Evolutionary conservation across 495 filamentous ascomycete genomes (phyloP).

Genomic region (Penicillium simplicissimum): DNA sequence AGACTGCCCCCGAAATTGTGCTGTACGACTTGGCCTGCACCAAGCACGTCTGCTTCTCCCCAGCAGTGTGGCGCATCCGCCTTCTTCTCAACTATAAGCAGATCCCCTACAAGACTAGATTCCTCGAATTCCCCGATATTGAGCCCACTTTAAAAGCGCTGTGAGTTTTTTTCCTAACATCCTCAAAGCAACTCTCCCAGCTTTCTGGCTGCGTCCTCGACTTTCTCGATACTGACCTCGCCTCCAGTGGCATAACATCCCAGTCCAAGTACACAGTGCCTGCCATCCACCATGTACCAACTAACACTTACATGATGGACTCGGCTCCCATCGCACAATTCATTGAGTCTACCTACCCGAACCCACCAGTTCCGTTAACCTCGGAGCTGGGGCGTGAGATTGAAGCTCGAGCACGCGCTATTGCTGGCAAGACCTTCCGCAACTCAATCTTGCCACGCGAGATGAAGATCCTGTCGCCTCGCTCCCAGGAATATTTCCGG

Average conservation of each 20-base stretch:
- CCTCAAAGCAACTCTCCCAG: background rate
- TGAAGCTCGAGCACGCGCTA: conserved; percentile 31
- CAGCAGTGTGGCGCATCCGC: conserved; percentile 45
- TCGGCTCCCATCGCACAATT: conserved; percentile 40
- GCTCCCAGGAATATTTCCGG: conserved; percentile 41
- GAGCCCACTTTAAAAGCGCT: conserved; percentile 42
- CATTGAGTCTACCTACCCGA: conserved; percentile 41
- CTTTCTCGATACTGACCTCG: background rate
- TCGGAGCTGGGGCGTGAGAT: conserved; percentile 39
- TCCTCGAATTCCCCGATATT: conserved; percentile 47
- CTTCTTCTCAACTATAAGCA: conserved; percentile 47
- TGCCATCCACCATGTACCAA: conserved; percentile 42
- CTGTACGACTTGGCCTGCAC: conserved; percentile 44
- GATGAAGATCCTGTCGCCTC: conserved; percentile 40
- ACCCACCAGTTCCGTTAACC: conserved; percentile 32
- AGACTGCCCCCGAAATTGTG: conserved; percentile 38
- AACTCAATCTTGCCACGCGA: conserved; percentile 37
- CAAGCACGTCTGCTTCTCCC: conserved; percentile 43
- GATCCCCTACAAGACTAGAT: conserved; percentile 39
- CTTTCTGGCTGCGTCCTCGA: background rate
- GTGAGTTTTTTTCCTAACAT: conserved; percentile 24
- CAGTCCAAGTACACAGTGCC: conserved; percentile 43
- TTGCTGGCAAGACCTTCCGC: conserved; percentile 26
- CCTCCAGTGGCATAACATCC: conserved; percentile 17
- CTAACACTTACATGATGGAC: conserved; percentile 44